These are phyloP conservation scores for Aquanectria penicillioides DNA, from an alignment of 2,329 filamentous ascomycete species.

Conservation along the genomic window DNA sequence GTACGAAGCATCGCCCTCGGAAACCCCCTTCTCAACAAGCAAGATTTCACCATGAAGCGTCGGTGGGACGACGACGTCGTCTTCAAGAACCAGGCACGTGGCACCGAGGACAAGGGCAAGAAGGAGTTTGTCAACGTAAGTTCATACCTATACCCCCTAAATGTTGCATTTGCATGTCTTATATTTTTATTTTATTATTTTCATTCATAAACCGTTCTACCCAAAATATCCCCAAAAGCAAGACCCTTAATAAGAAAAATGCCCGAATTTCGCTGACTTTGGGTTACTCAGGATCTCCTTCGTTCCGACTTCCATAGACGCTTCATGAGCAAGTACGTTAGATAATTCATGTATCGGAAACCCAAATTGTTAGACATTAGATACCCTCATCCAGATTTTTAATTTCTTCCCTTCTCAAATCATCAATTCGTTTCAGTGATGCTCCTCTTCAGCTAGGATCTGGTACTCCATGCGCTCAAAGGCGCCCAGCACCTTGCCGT, in stretches of 20 bases:
- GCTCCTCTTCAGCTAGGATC: constrained; percentile 60
- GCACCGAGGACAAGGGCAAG: constrained; percentile 89
- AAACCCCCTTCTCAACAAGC: constrained; percentile 90
- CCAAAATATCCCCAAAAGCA: neutral
- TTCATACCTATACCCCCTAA: too few relatives aligned
- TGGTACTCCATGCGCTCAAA: constrained; percentile 80
- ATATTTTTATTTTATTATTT: neutral
- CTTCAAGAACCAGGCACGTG: constrained; percentile 97
- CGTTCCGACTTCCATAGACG: constrained; percentile 97
- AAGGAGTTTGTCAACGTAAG: constrained; percentile 97
- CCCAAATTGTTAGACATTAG: constrained; percentile 37
- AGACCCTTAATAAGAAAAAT: too few relatives aligned
- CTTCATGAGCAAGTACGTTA: constrained; percentile 83
- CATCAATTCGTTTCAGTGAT: constrained; percentile 14
- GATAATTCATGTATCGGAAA: constrained; percentile 50
- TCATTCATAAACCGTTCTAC: constrained; percentile 4
- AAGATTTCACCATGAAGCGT: constrained; percentile 89
- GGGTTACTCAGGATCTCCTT: constrained; percentile 73
- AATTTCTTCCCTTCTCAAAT: constrained; percentile 18
- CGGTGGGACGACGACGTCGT: constrained; percentile 99
- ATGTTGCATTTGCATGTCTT: constrained; percentile 11
- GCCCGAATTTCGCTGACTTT: constrained; percentile 37
- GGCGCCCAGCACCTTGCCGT: constrained; percentile 78
- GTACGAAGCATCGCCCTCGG: constrained; percentile 91
- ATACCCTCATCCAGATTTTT: constrained; percentile 39